These are phyloP conservation scores for Colletotrichum tofieldiae DNA, from an alignment of 2,329 filamentous ascomycete species.

Conservation along the genomic window DNA sequence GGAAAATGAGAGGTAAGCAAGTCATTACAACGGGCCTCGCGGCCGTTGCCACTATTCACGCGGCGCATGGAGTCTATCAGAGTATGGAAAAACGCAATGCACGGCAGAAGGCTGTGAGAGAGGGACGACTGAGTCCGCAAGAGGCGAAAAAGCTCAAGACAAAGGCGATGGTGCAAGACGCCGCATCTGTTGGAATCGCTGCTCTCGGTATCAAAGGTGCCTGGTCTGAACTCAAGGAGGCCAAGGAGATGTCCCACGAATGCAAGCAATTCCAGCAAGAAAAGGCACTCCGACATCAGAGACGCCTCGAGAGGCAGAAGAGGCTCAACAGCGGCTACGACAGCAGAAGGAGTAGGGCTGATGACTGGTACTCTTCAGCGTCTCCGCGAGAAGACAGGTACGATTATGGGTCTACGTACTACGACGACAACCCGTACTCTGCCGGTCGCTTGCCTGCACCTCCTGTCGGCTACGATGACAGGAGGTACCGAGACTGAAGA, in stretches of 20 bases:
- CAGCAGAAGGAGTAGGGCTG: slow-evolving; percentile 56
- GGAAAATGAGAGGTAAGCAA: slow-evolving; percentile 76
- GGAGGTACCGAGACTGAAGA: slow-evolving; percentile 50
- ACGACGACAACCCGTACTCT: slow-evolving; percentile 64
- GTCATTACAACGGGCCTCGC: slow-evolving; percentile 70
- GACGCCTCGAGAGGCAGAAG: slow-evolving; percentile 58
- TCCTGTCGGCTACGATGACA: slow-evolving; percentile 55
- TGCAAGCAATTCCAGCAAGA: slow-evolving; percentile 65
- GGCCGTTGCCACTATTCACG: slow-evolving; percentile 73
- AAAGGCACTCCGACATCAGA: slow-evolving; percentile 65
- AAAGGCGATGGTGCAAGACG: slow-evolving; percentile 71
- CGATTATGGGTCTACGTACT: slow-evolving; percentile 62
- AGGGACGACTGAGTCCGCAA: slow-evolving; percentile 65
- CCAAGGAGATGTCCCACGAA: slow-evolving; percentile 65
- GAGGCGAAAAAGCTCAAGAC: slow-evolving; percentile 72
- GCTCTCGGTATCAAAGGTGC: slow-evolving; percentile 72
- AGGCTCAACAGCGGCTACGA: slow-evolving; percentile 51
- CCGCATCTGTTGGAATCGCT: slow-evolving; percentile 72
- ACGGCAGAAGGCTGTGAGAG: slow-evolving; percentile 67
- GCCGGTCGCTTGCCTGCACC: slow-evolving; percentile 59
- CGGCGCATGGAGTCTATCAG: slow-evolving; percentile 71
- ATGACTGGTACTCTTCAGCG: slow-evolving; percentile 62
- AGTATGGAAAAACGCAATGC: slow-evolving; percentile 71
- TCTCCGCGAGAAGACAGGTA: slow-evolving; percentile 55
- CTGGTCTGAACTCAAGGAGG: slow-evolving; percentile 70